Percentiles rank a stretch among this genome's conserved stretches.
phyloP scores from a whole-genome alignment of 2,329 filamentous ascomycete species.

The Trichoderma sp. region DNA sequence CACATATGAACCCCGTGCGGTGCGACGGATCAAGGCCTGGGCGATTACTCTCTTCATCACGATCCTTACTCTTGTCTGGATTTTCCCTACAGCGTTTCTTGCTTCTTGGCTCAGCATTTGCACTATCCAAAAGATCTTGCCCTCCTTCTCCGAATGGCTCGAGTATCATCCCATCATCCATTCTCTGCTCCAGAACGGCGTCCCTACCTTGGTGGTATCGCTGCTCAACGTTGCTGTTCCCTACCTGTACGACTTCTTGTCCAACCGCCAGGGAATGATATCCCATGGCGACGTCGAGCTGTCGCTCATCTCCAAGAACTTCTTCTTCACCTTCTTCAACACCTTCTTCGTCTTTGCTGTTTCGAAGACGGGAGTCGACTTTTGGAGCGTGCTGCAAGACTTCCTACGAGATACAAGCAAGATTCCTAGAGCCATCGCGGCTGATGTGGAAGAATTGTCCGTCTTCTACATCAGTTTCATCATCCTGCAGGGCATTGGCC shows the following conservation, averaged over 20 bases:
- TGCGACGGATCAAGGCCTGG: slow-evolving; percentile 79
- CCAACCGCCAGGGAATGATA: slow-evolving; percentile 90
- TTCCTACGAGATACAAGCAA: slow-evolving; percentile 76
- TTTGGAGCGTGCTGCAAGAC: slow-evolving; percentile 71
- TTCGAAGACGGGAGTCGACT: slow-evolving; percentile 77
- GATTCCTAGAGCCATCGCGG: slow-evolving; percentile 74
- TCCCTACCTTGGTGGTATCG: slow-evolving; percentile 84
- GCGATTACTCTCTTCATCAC: slow-evolving; percentile 80
- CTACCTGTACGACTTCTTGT: slow-evolving; percentile 91
- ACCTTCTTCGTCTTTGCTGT: slow-evolving; percentile 94
- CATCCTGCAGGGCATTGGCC: slow-evolving; percentile 87
- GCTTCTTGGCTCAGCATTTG: slow-evolving; percentile 80
- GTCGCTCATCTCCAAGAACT: slow-evolving; percentile 96
- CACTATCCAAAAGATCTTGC: slow-evolving; percentile 73
- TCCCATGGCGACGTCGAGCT: slow-evolving; percentile 93
- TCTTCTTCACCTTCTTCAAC: slow-evolving; percentile 99
- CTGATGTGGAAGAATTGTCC: slow-evolving; percentile 71
- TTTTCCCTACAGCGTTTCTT: slow-evolving; percentile 76
- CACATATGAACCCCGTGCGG: slow-evolving; percentile 76
- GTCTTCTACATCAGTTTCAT: slow-evolving; percentile 94
- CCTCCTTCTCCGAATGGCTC: slow-evolving; percentile 68
- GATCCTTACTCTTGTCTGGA: slow-evolving; percentile 84
- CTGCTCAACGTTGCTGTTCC: slow-evolving; percentile 87
- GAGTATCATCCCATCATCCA: slow-evolving; percentile 68
- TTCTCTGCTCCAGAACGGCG: slow-evolving; percentile 80